Base-by-base conservation (phyloP, 2,329 filamentous ascomycete species). In the Microascus cirrosus region DNA sequence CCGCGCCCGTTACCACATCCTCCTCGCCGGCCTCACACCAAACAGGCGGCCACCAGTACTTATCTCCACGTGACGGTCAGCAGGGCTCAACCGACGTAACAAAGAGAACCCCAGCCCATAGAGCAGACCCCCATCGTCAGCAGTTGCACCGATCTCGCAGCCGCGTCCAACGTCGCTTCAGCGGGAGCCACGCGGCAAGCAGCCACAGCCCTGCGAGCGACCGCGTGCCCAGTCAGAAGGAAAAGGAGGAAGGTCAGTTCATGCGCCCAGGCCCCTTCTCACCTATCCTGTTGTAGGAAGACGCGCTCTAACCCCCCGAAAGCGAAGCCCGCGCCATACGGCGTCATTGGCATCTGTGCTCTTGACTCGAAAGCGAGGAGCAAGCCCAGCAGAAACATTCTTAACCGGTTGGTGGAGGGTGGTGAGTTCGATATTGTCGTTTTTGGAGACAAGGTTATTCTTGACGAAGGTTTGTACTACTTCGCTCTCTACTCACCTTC, bases 381-480 rank as follows among this genome's bases (percentile, higher is more conserved):
- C 77, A 97, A 97, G 72, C 94, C 94, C 1, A 96, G 93, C 68
- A 83, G 95, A 63, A 97, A 96, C 67, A 99, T 99, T 64, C 75
- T 99, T 60, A 97, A 95, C 67, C 84, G 92, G 55, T 79, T 99
- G 22, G 93, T 96, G 63, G 84, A 89, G 36, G 92, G 95, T 63
- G 84, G 86, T 55, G 93, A 97, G 65, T 97, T 99, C 67, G 93
- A 99, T 66, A 92, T 97, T 25, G 87, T 95, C 61, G 93, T 99
- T 13, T 99, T 99, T 74, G 95, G 94, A 54, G 94, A 99, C 75
- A 99, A 99, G 73, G 93, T 96, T 51, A 99, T 99, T 64, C 78
- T 99, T 39, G 94, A 99, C 67, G 94, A 99, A 81, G 81, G 82
- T 83, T 64, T 64, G 77, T 68, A 48, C 7, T 50, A 4, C 39